A percentile compares a stretch with the other conserved stretches of the same genome.
phyloP scores from a whole-genome alignment of 805 yeast species.

The Crinitomyces ghanaensis region DNA sequence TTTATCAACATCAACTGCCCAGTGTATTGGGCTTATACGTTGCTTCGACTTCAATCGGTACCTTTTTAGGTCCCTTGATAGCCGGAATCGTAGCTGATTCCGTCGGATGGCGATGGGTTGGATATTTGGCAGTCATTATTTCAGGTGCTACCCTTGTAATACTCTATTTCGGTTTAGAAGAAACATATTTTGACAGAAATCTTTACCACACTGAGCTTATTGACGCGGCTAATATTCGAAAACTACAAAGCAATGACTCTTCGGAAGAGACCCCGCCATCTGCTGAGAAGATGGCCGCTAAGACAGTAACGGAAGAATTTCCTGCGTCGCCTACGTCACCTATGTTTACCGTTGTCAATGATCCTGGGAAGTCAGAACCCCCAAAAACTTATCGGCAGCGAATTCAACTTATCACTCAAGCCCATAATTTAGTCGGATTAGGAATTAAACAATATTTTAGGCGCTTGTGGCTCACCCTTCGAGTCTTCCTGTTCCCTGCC shows the following conservation, averaged over 20 bases:
- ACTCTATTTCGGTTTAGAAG: slow-evolving; percentile 53
- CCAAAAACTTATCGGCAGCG: slow-evolving; percentile 33
- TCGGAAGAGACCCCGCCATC: too few species aligned
- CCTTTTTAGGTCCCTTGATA: slow-evolving; percentile 66
- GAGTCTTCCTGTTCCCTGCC: slow-evolving; percentile 33
- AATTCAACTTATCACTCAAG: slow-evolving; percentile 30
- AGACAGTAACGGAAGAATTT: background rate
- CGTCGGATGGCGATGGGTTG: slow-evolving; percentile 66
- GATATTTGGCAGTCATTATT: slow-evolving; percentile 52
- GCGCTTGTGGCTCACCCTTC: slow-evolving; percentile 37
- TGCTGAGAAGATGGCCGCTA: background rate
- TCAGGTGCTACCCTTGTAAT: slow-evolving; percentile 48
- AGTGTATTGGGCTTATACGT: slow-evolving; percentile 61
- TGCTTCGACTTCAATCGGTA: slow-evolving; percentile 64
- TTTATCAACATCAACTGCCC: slow-evolving; percentile 69
- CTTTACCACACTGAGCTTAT: slow-evolving; percentile 10
- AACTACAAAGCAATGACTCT: background rate
- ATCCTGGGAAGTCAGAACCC: background rate
- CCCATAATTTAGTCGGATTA: slow-evolving; percentile 45
- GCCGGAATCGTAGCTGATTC: slow-evolving; percentile 58
- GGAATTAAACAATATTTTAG: slow-evolving; percentile 56
- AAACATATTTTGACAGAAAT: slow-evolving; percentile 40
- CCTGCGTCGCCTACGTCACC: background rate
- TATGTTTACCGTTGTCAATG: background rate
- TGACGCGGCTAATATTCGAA: slow-evolving; percentile 20